A percentile compares a stretch with the other conserved stretches of the same genome.
Conservation (phyloP, 2,329 filamentous ascomycete genomes). For the Biscogniauxia mediterranea region DNA sequence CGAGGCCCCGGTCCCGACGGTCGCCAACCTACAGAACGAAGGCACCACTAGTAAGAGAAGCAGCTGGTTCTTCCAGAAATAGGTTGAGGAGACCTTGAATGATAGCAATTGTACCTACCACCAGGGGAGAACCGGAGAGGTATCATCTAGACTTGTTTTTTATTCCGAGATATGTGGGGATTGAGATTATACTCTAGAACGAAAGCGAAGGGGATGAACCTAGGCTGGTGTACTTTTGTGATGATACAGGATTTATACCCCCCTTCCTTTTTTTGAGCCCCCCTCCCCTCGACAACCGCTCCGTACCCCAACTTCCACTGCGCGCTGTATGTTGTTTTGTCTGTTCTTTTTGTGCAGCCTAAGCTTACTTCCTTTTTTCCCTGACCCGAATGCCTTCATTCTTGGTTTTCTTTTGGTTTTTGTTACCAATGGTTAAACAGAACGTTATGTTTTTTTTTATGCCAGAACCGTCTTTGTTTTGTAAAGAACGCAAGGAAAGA, state of each 20-base stretch:
- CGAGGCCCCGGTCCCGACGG: conserved; percentile 49
- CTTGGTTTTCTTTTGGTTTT: no score
- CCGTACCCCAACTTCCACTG: no score
- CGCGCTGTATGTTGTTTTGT: no score
- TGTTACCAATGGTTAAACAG: no score
- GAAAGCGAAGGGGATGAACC: neutral
- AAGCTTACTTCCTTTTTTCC: no score
- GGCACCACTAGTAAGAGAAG: conserved; percentile 59
- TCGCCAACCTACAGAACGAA: conserved; percentile 60
- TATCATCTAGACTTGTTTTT: conserved; percentile 14
- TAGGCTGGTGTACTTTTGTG: neutral
- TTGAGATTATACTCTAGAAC: conserved; percentile 13
- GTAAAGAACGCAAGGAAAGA: neutral
- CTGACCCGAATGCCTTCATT: no score
- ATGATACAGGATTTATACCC: conserved; percentile 3
- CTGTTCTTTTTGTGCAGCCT: no score
- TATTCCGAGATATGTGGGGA: neutral
- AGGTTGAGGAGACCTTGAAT: conserved; percentile 14
- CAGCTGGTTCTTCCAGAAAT: conserved; percentile 73
- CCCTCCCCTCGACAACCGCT: no score
- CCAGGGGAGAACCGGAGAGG: conserved; percentile 5
- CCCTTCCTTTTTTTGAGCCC: no score
- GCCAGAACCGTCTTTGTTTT: no score
- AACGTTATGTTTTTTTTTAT: no score
- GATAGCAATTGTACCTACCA: conserved; percentile 8